Evolutionary conservation across 2,329 filamentous ascomycete species (phyloP).

Genomic region (Scedosporium minutisporum): DNA sequence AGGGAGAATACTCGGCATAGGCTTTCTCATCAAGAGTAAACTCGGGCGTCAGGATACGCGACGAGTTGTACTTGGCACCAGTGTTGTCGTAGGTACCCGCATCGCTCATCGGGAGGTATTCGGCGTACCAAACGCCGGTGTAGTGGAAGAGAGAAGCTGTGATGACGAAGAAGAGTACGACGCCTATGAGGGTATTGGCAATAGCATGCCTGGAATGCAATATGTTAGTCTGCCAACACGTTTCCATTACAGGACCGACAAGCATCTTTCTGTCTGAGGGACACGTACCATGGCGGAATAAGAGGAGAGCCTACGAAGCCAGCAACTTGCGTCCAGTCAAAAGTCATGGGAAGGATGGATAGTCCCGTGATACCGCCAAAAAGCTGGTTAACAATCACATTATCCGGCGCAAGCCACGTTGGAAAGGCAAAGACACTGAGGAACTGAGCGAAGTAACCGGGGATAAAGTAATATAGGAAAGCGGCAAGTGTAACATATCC

Average conservation of each 20-base stretch:
- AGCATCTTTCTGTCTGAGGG: background rate
- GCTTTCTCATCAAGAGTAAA: conserved; percentile 53
- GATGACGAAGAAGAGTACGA: conserved; percentile 57
- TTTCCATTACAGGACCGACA: background rate
- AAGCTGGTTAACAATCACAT: conserved; percentile 58
- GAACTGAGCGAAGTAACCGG: conserved; percentile 59
- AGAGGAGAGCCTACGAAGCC: conserved; percentile 60
- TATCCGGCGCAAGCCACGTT: conserved; percentile 64
- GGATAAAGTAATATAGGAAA: conserved; percentile 60
- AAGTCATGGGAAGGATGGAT: conserved; percentile 60
- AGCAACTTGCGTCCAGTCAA: conserved; percentile 67
- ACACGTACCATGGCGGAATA: conserved; percentile 54
- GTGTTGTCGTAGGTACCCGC: conserved; percentile 64
- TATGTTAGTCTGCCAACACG: background rate
- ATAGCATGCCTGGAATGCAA: conserved; percentile 51
- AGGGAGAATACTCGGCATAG: conserved; percentile 57
- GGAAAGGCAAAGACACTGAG: conserved; percentile 61
- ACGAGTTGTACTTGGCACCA: conserved; percentile 53
- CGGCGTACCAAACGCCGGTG: conserved; percentile 52
- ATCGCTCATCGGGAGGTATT: conserved; percentile 61
- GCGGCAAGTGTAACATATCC: conserved; percentile 44
- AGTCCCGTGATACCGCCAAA: conserved; percentile 62
- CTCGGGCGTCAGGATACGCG: conserved; percentile 49
- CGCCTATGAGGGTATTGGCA: conserved; percentile 60
- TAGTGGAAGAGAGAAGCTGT: conserved; percentile 53